Percentiles rank a stretch among this genome's conserved stretches.
Conservation (phyloP, 805 yeast species). For the Pichia kluyveri region DNA sequence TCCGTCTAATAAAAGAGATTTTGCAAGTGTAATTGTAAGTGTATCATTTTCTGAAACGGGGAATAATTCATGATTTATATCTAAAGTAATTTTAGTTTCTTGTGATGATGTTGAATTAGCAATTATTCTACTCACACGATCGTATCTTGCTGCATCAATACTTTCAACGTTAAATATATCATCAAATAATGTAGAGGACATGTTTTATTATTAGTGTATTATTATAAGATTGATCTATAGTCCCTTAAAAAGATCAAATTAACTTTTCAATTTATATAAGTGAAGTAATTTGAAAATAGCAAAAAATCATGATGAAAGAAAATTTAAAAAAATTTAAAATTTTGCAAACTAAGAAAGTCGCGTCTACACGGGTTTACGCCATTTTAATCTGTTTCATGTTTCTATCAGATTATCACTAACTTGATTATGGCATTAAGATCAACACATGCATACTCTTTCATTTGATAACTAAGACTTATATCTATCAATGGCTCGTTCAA, state of each 20-base stretch:
- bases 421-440: too few species aligned
- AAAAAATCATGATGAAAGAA: too few species aligned
- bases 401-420: too few species aligned
- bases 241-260: too few species aligned
- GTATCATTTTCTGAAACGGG: slow-evolving; percentile 73
- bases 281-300: too few species aligned
- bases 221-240: background rate
- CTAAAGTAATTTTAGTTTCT: slow-evolving; percentile 77
- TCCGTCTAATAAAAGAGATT: slow-evolving; percentile 52
- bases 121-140: slow-evolving; percentile 81
- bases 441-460: background rate
- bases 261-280: too few species aligned
- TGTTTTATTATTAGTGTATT: slow-evolving; percentile 12
- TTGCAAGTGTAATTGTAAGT: slow-evolving; percentile 78
- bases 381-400: too few species aligned
- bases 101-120: slow-evolving; percentile 78
- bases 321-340: too few species aligned
- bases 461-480: background rate
- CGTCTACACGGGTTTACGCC: too few species aligned
- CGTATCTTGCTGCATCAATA: slow-evolving; percentile 83
- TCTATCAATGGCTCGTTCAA: background rate
- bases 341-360: too few species aligned
- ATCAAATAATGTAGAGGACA: slow-evolving; percentile 79
- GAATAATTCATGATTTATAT: slow-evolving; percentile 84
- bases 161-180: slow-evolving; percentile 83